Base-by-base conservation (phyloP, 164 flowering plant species). In the Vitis riparia region DNA sequence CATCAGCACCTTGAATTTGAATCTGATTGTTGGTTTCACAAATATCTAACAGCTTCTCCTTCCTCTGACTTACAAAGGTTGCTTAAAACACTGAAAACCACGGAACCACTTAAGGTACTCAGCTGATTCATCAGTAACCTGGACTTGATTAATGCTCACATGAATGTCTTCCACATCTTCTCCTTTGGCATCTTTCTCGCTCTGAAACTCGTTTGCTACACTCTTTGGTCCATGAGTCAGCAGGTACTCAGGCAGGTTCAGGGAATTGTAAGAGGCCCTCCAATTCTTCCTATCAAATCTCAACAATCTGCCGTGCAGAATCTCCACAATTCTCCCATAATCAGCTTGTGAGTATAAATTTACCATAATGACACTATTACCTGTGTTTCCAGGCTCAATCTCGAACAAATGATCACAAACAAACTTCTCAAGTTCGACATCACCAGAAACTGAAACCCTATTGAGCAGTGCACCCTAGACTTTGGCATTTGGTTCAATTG, bases 381-480 rank as follows among this genome's bases (percentile, higher is more conserved):
- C 91, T 1, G 91, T 78, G 59, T 86, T 89, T 64, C 86, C 88
- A 51, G 95, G 95, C 73, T 90, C 97, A 32, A 93, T 82, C 72
- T 91, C 83, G 70, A 88, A 76, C 75, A 91, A 70, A 48, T 63
- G 80, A 64, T 86, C 83, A 78, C 64, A 87, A 51, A 71, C 85
- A 71, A 84, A 87, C 75, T 79, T 75, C 49, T 93, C 98, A 63
- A 93, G 69, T 64, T 85, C 88, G 48, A 83, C 87, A 76, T 90
- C 84, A 48, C 92, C 85, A 62, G 71, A 76, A 62, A 87, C 80
- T 4, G 88, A 82, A 68, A 87, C 93, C 65, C 97, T 97, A 76
- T 81, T 74, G 12, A 93, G 87, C 80, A 93, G 71, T 60, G 92
- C 86, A 71, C 94, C 97, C 97, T 95, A 91, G 65, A 86, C 88